Base-by-base conservation (phyloP, 257 asterid genomes). In the Gynochthodes officinalis region DNA sequence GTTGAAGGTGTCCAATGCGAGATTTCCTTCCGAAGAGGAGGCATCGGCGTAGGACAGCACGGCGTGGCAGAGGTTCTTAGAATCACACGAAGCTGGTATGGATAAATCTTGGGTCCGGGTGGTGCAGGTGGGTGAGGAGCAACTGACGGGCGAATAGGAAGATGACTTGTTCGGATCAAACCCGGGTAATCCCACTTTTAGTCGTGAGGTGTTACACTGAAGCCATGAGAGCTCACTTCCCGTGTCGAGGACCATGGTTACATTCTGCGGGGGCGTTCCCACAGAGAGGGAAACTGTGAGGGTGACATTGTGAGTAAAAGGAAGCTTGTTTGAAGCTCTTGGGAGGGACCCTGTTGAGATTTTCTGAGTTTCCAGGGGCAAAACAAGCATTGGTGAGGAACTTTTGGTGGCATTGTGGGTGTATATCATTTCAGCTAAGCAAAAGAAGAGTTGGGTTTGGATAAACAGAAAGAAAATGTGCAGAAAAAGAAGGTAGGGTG, bases 181-280 rank as follows among this genome's bases (percentile, higher is more conserved):
- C 9, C 79, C 81, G 79, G 96, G 95, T 30, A 76, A 79, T 39
- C 59, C 74, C 0, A 30, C 30, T 9, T 52, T 52, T 11, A 64
- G 16, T 4, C 63, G 85, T 71, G 92, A 80, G 0, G 83, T 65
- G 83, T 90, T 90, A 86, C 93, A 90, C 32, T 85, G 97, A 19
- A 93, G 81, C 97, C 97, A 93, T 23, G 98, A 93, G 76, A 93
- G 97, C 78, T 93, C 97, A 39, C 97, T 93, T 25, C 98, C 98
- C 43, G 98, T 90, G 79, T 93, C 97, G 70, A 93, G 93, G 53
- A 93, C 97, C 98, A 93, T 93, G 64, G 95, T 88, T 35, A 87
- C 96, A 27, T 90, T 89, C 86, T 93, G 98, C 49, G 93, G 89
- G 28, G 98, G 98, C 35, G 93, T 75, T 23, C 98, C 98, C 1